These are phyloP conservation scores for Chrysoporthe puriensis DNA, from an alignment of 2,329 filamentous ascomycete species.

Conservation along the genomic window DNA sequence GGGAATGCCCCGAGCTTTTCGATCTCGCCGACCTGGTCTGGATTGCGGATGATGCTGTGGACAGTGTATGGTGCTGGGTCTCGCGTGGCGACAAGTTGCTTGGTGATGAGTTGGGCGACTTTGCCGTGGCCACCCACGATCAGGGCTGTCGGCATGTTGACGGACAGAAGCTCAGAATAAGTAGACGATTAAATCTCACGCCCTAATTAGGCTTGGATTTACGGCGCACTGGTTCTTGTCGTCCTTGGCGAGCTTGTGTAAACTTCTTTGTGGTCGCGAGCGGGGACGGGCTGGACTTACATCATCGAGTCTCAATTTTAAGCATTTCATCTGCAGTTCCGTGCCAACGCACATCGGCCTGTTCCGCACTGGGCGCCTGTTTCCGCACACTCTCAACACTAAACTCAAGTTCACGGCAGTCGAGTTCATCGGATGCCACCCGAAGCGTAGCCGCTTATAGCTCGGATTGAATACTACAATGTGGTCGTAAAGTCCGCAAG, in stretches of 20 bases:
- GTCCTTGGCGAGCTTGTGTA: not conserved
- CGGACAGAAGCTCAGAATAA: slow-evolving; percentile 7
- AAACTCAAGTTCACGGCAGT: no score
- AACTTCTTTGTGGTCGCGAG: not conserved
- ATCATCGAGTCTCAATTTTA: not conserved
- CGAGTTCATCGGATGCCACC: no score
- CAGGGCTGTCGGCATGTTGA: slow-evolving; percentile 20
- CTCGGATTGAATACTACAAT: no score
- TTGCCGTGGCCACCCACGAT: slow-evolving; percentile 27
- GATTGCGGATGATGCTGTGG: slow-evolving; percentile 36
- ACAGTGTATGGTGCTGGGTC: slow-evolving; percentile 25
- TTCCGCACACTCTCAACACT: no score
- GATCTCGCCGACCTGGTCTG: slow-evolving; percentile 41
- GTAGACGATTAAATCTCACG: not conserved
- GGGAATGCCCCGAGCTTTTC: slow-evolving; percentile 45
- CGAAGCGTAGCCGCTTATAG: no score
- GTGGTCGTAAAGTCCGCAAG: no score
- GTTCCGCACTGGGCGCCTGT: no score
- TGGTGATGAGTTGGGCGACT: slow-evolving; percentile 24
- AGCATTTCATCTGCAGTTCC: no score
- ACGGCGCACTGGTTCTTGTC: not conserved
- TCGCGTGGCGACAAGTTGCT: slow-evolving; percentile 19
- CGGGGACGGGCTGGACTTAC: not conserved
- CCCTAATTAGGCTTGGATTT: slow-evolving; percentile 15
- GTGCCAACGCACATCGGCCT: no score